These are phyloP conservation scores for Candida sphagnicola DNA, from an alignment of 805 yeast genomes.

Conservation along the genomic window DNA sequence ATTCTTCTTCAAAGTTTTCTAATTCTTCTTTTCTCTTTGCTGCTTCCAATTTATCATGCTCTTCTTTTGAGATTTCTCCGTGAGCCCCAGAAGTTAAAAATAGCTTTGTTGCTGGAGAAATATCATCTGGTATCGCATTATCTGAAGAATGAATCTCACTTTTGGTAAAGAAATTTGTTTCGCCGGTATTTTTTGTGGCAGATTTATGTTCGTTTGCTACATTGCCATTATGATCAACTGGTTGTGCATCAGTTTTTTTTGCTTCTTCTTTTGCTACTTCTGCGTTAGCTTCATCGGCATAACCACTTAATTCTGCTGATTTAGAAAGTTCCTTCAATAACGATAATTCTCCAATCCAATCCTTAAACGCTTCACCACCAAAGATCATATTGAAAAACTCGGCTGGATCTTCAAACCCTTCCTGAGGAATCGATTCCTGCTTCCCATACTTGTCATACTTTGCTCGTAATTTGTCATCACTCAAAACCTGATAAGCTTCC, in stretches of 20 bases:
- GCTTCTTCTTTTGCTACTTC: constrained; percentile 21
- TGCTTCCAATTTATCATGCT: constrained; percentile 41
- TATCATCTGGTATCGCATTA: neutral
- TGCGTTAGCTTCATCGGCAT: constrained; percentile 24
- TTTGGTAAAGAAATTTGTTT: no score
- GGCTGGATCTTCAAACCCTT: constrained; percentile 76
- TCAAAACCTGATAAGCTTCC: constrained; percentile 76
- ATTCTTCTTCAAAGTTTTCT: constrained; percentile 74
- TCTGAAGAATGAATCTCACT: no score
- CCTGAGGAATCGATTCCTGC: constrained; percentile 56
- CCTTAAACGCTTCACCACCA: constrained; percentile 78
- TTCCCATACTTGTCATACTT: constrained; percentile 75
- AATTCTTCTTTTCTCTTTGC: constrained; percentile 46
- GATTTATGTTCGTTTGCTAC: neutral
- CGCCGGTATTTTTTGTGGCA: neutral
- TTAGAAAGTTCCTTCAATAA: constrained; percentile 38
- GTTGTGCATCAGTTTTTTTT: no score
- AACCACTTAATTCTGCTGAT: constrained; percentile 40
- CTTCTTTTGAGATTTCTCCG: constrained; percentile 27
- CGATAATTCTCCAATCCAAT: constrained; percentile 83
- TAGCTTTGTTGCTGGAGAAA: constrained; percentile 6
- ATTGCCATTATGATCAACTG: constrained; percentile 1
- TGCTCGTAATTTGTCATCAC: constrained; percentile 58
- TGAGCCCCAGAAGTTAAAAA: constrained; percentile 13
- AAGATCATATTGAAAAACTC: constrained; percentile 83